Evolutionary conservation across 306 rosid genomes (phyloP), one percentile per base, ranked within the genome.

Genomic region (Vigna nakashimae): DNA sequence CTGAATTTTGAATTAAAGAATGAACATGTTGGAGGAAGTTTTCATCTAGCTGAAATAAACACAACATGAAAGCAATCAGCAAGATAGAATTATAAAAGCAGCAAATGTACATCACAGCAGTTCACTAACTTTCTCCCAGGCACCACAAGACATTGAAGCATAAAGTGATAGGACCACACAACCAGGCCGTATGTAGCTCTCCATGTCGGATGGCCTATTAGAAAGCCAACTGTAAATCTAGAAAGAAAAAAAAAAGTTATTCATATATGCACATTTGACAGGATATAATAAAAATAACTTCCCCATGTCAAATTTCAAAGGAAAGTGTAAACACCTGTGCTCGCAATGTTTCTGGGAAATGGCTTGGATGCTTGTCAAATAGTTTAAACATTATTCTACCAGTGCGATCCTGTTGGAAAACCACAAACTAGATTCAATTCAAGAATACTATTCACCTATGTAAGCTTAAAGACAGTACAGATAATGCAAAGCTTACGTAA

Each of bases 161-260:
- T 94, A 94, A 81, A 91, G 56, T 71, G 98, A 89, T 60, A 94
- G 82, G 73, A 94, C 84, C 74, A 94, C 98, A 59, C 98, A 94
- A 28, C 98, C 98, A 20, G 98, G 98, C 76, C 97, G 86, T 74
- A 94, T 91, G 92, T 90, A 88, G 86, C 98, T 94, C 85, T 94
- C 97, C 91, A 94, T 90, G 78, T 91, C 97, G 7, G 93, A 90
- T 11, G 98, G 98, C 79, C 97, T 85, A 71, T 83, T 90, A 55
- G 97, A 90, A 71, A 94, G 97, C 98, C 98, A 94, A 71, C 79
- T 85, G 86, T 73, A 90, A 75, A 94, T 89, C 98, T 94, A 69
- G 45, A 60, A 26, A 69, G 46, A 24, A 6, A 18, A 12, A 50
- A 26, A 26, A 65, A 20, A 12, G 24, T 45, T 42, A 52, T 12